phyloP scores from a whole-genome alignment of 768 basidiomycete species.

The Leccinum subtestaceum region DNA sequence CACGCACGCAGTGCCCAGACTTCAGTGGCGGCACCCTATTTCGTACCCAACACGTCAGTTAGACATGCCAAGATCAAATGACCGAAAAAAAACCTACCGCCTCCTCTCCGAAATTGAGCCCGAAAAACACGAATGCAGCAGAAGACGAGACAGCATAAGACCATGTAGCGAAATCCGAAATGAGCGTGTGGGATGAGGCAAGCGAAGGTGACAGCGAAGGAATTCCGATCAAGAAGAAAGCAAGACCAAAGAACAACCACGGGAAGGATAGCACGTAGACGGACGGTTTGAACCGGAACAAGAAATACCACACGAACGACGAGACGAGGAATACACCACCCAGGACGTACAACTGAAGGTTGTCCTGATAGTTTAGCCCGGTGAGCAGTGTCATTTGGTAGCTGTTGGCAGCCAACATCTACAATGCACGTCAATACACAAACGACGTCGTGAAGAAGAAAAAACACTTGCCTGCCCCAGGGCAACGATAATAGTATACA shows the following conservation, averaged over 20 bases:
- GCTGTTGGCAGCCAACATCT: constrained; percentile 88
- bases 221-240: constrained; percentile 88
- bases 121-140: constrained; percentile 91
- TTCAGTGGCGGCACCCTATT: constrained; percentile 87
- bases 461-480: constrained; percentile 61
- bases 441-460: background rate
- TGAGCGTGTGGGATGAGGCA: constrained; percentile 55
- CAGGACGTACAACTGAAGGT: constrained; percentile 86
- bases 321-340: constrained; percentile 84
- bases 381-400: constrained; percentile 92
- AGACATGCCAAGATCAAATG: background rate
- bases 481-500: constrained; percentile 88
- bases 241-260: constrained; percentile 89
- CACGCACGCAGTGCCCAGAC: constrained; percentile 91
- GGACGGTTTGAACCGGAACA: constrained; percentile 87
- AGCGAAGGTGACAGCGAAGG: constrained; percentile 70
- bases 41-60: constrained; percentile 2
- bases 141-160: constrained; percentile 90
- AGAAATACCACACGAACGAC: constrained; percentile 83
- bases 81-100: constrained; percentile 48
- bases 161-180: constrained; percentile 84
- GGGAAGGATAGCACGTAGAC: constrained; percentile 82
- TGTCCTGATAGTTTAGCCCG: constrained; percentile 79
- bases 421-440: constrained; percentile 3
- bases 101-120: constrained; percentile 96